Conservation (phyloP, 2,329 filamentous ascomycete genomes). For the Cladosporium sp. region DNA sequence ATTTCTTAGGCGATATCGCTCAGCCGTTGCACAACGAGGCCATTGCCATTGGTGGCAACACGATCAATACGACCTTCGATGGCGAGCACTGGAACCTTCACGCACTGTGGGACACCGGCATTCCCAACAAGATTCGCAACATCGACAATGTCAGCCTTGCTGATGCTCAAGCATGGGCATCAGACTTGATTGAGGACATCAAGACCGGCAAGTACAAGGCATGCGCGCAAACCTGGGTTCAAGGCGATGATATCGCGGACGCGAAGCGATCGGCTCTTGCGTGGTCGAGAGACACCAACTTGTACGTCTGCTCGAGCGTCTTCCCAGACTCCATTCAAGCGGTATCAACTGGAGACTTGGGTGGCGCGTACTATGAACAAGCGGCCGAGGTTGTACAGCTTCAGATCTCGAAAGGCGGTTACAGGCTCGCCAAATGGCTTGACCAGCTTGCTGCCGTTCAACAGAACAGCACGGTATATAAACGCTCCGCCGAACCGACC, state of each 20-base stretch:
- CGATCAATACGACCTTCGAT: slow-evolving; percentile 42
- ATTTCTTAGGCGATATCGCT: slow-evolving; percentile 59
- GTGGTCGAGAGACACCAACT: slow-evolving; percentile 43
- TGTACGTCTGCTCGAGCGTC: slow-evolving; percentile 40
- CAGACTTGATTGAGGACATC: slow-evolving; percentile 34
- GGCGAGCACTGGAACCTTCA: slow-evolving; percentile 40
- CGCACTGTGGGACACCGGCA: slow-evolving; percentile 42
- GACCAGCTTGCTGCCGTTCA: slow-evolving; percentile 25
- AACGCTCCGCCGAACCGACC: slow-evolving; percentile 11
- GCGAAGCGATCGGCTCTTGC: slow-evolving; percentile 34
- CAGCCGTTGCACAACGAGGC: slow-evolving; percentile 60
- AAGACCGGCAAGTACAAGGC: slow-evolving; percentile 36
- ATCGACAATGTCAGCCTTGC: slow-evolving; percentile 36
- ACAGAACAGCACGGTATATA: slow-evolving; percentile 10
- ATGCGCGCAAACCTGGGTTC: slow-evolving; percentile 32
- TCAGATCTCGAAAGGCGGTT: slow-evolving; percentile 43
- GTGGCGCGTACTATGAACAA: slow-evolving; percentile 28
- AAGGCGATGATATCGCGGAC: slow-evolving; percentile 35
- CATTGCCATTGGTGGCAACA: slow-evolving; percentile 41
- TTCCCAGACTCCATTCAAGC: slow-evolving; percentile 35
- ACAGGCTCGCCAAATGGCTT: slow-evolving; percentile 34
- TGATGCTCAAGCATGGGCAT: slow-evolving; percentile 37
- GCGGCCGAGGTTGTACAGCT: slow-evolving; percentile 37
- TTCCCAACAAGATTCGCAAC: slow-evolving; percentile 36
- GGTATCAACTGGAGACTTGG: slow-evolving; percentile 36